Base-by-base conservation (phyloP, 805 yeast species). In the Ascoidea rubescens region DNA sequence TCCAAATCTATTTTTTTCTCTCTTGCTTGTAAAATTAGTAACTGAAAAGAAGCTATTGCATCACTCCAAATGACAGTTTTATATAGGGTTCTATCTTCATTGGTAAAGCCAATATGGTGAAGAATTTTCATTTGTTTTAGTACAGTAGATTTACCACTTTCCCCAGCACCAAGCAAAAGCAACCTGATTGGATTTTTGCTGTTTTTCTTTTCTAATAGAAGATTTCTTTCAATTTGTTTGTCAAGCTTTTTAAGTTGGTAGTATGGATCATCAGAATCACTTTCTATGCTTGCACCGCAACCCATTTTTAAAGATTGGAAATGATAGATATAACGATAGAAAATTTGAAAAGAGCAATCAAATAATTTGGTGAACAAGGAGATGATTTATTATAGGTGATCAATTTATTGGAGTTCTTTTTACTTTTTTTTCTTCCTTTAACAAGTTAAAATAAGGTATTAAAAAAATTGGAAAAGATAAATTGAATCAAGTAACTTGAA, bases 21-120 rank as follows among this genome's bases (percentile, higher is more conserved):
- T 45, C 88, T 67, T 0, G 95, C 90, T 60, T 86, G 87, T n/a
- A 82, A 71, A 32, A 91, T 78, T 51, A 90, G 68, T 30, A 75
- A 74, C 62, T 84, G 81, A 93, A 90, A 88, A 45, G 87, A 77
- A 58, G 87, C 88, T 50, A 90, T 79, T 1, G 93, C 79, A 66
- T 91, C 97, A 12, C 85, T 85, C 96, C 97, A 93, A 28, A 93
- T 87, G 17, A 91, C 87, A 58, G 88, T 89, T 2, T 85, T 66
- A 64, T 89, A 93, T 63, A 86, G 90, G 47, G 72, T 60, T 51
- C 96, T 72, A 65, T 93, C 98, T 56, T 80, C 84, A 50, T 76
- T 77, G 1, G 85, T 72, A 68, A 91, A 93, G 2, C 96, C 95
- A 47, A 85, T 83, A 54, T 87, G 85, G 64, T 93, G 97, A 46